Evolutionary conservation across 192 early-diverging fungal species (phyloP), one percentile per base, ranked within the genome.

Genomic region (Linnemannia elongata): DNA sequence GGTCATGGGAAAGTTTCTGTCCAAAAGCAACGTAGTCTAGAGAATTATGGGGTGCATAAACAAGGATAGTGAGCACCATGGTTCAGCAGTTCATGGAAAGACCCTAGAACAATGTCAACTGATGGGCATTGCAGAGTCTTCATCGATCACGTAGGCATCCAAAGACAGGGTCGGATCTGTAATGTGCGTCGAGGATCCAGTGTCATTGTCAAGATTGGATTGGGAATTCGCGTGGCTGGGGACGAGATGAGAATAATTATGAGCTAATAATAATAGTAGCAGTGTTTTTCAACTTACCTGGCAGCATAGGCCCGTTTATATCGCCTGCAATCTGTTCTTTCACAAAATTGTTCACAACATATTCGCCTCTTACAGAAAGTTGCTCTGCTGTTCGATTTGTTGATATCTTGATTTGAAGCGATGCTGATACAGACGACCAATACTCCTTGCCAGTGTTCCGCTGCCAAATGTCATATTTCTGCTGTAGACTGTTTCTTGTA

Each of bases 391-490:
- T 44, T 72, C 42, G 71, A 72, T 72, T 20, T 41, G 71, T 72
- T 72, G 71, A 72, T 44, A 72, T 72, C 41, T 72, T 72, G 27
- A 74, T 33, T 47, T 74, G 72, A 15, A 74, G 41, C 52, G 72
- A 47, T 47, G 45, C 72, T 24, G 69, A 70, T 70, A 38, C 33
- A 70, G 69, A 70, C 30, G 72, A 44, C 72, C 72, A 74, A 47
- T 47, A 74, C 17, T 74, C 72, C 27, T 74, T 74, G 72, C 72
- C 72, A 15, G 45, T 74, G 27, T 44, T 74, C n/a, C 76, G 76
- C 39, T 41, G 76, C 76, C 36, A 69, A 12, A 77, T 66, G 22
- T 77, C 76, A 41, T 77, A 57, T 44, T 77, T 77, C 42, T 44
- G 57, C 57, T 68, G 35, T 66, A 77, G 55, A 42, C 60, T 45